Evolutionary conservation across 2,329 filamentous ascomycete genomes (phyloP).

Genomic region (Fusarium chuoi): DNA sequence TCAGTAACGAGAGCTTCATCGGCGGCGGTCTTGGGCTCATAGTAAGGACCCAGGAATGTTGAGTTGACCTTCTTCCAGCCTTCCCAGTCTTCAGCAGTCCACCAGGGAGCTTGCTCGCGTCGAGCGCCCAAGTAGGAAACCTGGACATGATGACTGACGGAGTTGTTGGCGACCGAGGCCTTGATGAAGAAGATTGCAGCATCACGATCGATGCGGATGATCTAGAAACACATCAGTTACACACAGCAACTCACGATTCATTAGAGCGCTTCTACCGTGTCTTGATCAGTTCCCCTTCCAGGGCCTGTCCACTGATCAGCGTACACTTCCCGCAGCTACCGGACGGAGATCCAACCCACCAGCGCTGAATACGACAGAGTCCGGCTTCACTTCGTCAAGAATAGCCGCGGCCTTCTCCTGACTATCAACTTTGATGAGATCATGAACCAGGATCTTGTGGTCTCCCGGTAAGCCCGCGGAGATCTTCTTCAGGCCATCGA

Average conservation of each 20-base stretch:
- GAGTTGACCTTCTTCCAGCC: constrained; percentile 51
- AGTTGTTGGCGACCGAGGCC: constrained; percentile 36
- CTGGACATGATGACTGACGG: constrained; percentile 67
- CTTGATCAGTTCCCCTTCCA: constrained; percentile 54
- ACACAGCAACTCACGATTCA: not conserved
- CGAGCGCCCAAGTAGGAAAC: constrained; percentile 67
- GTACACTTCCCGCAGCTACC: not conserved
- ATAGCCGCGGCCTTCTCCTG: constrained; percentile 66
- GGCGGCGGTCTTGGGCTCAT: constrained; percentile 64
- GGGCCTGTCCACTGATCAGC: constrained; percentile 34
- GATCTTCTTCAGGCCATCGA: constrained; percentile 67
- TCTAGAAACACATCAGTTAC: constrained; percentile 27
- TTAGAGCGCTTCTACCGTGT: constrained; percentile 29
- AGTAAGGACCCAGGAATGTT: constrained; percentile 59
- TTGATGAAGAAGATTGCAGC: constrained; percentile 39
- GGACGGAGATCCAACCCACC: constrained; percentile 41
- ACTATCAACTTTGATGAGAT: constrained; percentile 71
- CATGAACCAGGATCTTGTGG: constrained; percentile 71
- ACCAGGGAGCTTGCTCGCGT: constrained; percentile 60
- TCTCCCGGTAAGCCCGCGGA: constrained; percentile 65
- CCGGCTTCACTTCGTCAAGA: constrained; percentile 64
- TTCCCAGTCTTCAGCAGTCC: constrained; percentile 58
- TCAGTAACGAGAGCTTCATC: constrained; percentile 63
- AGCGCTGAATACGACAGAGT: constrained; percentile 73
- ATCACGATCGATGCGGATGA: constrained; percentile 42